Percentiles rank a stretch among this genome's conserved stretches.
phyloP scores from a whole-genome alignment of 805 yeast species.

The Candida maltosa region DNA sequence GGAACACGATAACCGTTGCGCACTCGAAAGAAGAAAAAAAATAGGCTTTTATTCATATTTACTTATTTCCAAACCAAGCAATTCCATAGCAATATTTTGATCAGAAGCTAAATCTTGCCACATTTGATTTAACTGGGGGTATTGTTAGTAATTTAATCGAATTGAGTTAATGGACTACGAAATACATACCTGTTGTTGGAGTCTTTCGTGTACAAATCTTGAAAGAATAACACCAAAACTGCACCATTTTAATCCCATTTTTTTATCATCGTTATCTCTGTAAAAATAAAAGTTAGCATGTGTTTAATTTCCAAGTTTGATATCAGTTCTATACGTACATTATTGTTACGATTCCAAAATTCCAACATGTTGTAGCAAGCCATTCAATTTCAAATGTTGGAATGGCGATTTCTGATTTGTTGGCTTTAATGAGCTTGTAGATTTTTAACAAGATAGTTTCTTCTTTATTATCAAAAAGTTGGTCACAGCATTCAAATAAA shows the following conservation, averaged over 20 bases:
- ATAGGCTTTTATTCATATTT: constrained; percentile 2
- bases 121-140: constrained; percentile 1
- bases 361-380: constrained; percentile 6
- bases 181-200: constrained; percentile 3
- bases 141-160: constrained; percentile 5
- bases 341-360: constrained; percentile 1
- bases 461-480: background rate
- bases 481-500: background rate
- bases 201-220: constrained; percentile 5
- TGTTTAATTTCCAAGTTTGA: background rate
- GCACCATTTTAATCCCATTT: background rate
- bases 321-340: constrained; percentile 1
- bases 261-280: constrained; percentile 2
- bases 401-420: background rate
- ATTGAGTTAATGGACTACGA: too few relatives aligned
- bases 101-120: constrained; percentile 4
- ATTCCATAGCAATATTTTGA: background rate
- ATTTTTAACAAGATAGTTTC: background rate
- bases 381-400: constrained; percentile 7
- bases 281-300: constrained; percentile 1
- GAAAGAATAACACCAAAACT: constrained; percentile 3
- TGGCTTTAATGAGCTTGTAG: background rate
- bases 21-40: too few relatives aligned
- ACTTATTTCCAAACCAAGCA: background rate
- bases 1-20: too few relatives aligned